Conservation (phyloP, 1,284 basidiomycete species). For the Singerocomus inundabilis region DNA sequence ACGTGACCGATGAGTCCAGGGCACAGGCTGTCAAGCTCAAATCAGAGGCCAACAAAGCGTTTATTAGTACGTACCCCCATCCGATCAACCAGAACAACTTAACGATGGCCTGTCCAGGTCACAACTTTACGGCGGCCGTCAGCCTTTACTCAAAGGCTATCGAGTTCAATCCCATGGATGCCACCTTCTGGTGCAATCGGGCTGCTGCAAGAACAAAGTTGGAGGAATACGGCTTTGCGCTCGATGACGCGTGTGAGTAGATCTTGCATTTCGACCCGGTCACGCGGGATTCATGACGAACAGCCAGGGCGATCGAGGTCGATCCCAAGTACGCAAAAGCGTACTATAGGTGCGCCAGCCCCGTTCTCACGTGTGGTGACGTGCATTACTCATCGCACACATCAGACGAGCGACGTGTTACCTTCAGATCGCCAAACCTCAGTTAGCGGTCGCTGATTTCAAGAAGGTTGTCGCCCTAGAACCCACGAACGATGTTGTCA, state of each 20-base stretch:
- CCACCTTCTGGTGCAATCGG: slow-evolving; percentile 79
- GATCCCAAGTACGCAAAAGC: slow-evolving; percentile 93
- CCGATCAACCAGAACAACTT: slow-evolving; percentile 2
- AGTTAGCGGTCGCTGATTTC: slow-evolving; percentile 83
- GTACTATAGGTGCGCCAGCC: slow-evolving; percentile 64
- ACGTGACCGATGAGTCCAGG: slow-evolving; percentile 69
- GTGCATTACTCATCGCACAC: slow-evolving; percentile 5
- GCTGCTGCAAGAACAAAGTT: slow-evolving; percentile 77
- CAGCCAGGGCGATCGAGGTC: slow-evolving; percentile 84
- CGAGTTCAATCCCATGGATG: slow-evolving; percentile 72
- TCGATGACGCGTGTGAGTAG: slow-evolving; percentile 70
- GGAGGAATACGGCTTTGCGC: slow-evolving; percentile 82
- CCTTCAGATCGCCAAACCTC: slow-evolving; percentile 85
- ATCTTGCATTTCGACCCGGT: slow-evolving; percentile 5
- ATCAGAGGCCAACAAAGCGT: slow-evolving; percentile 83
- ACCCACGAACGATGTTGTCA: slow-evolving; percentile 81
- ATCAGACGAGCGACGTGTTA: slow-evolving; percentile 86
- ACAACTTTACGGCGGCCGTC: slow-evolving; percentile 64
- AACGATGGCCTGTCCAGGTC: slow-evolving; percentile 36
- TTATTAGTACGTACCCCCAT: slow-evolving; percentile 51
- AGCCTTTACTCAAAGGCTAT: slow-evolving; percentile 77
- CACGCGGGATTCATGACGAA: slow-evolving; percentile 16
- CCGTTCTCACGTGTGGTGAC: background rate
- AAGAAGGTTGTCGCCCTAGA: slow-evolving; percentile 86
- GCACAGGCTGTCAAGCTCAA: slow-evolving; percentile 72